Conservation (phyloP, 108 stramenopile species). For the Cyclotella cryptica region DNA sequence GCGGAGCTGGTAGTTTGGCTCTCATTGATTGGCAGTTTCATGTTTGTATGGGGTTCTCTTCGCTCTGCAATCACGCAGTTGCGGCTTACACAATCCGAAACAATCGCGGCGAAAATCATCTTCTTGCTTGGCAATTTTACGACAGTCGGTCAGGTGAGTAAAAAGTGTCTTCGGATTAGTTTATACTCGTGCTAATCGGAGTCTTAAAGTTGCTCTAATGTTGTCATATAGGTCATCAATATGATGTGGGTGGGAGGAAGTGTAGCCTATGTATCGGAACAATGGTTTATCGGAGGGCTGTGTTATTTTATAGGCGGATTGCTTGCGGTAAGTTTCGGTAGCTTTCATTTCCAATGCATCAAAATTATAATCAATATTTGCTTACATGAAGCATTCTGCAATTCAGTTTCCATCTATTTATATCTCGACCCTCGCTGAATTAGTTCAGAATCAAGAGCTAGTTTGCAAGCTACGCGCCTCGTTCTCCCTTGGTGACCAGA, state of each 20-base stretch:
- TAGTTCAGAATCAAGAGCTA: slow-evolving; percentile 3
- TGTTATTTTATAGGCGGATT: slow-evolving; percentile 25
- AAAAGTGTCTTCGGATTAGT: not conserved
- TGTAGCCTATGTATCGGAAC: slow-evolving; percentile 14
- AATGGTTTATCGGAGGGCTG: slow-evolving; percentile 16
- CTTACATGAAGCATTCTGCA: not conserved
- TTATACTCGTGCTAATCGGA: not conserved
- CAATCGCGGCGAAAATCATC: not conserved
- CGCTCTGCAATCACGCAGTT: not conserved
- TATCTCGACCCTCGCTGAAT: not conserved
- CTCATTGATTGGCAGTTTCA: slow-evolving; percentile 3
- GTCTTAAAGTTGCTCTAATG: not conserved
- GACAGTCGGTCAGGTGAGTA: slow-evolving; percentile 9
- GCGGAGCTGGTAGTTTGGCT: slow-evolving; percentile 4
- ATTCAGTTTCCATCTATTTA: slow-evolving; percentile 27
- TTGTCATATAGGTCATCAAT: slow-evolving; percentile 9
- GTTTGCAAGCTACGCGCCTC: not conserved
- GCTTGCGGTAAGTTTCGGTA: slow-evolving; percentile 19
- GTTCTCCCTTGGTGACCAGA: not conserved
- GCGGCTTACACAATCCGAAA: not conserved
- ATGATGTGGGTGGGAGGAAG: slow-evolving; percentile 16
- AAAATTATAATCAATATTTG: not conserved
- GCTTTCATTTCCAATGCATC: not conserved
- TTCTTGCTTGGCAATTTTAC: not conserved
- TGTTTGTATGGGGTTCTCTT: slow-evolving; percentile 15